Evolutionary conservation across 495 filamentous ascomycete genomes (phyloP).

Genomic region (Polyplosphaeria fusca): DNA sequence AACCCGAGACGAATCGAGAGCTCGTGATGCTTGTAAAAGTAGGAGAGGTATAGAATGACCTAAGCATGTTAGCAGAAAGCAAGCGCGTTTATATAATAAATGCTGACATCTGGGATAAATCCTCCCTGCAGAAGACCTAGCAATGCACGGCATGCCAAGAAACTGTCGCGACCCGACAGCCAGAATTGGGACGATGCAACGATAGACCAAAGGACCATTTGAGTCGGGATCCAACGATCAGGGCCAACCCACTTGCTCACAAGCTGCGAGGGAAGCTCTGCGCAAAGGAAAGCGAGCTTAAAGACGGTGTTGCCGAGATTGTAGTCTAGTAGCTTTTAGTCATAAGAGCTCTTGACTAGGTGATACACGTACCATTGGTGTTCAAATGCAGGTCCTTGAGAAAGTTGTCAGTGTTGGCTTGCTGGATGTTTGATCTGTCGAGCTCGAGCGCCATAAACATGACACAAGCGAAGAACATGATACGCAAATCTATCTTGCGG

Average conservation of each 20-base stretch:
- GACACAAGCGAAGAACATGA: conserved; percentile 28
- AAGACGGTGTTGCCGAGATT: conserved; percentile 36
- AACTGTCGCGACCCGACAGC: conserved; percentile 21
- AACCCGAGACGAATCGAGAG: conserved; percentile 62
- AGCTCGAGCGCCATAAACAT: conserved; percentile 34
- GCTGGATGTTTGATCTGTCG: conserved; percentile 31
- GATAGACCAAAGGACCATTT: conserved; percentile 31
- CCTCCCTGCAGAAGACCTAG: conserved; percentile 32
- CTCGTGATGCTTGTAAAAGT: conserved; percentile 71
- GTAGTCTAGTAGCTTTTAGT: conserved; percentile 18
- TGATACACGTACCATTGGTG: conserved; percentile 27
- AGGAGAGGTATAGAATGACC: conserved; percentile 71
- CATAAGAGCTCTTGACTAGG: not conserved
- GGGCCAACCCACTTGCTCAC: conserved; percentile 33
- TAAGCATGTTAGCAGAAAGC: not conserved
- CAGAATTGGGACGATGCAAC: conserved; percentile 26
- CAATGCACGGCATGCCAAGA: conserved; percentile 21
- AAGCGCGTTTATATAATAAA: not conserved
- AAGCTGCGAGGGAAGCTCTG: conserved; percentile 32
- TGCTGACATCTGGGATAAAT: conserved; percentile 46
- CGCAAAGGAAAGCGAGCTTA: conserved; percentile 27
- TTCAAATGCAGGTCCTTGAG: conserved; percentile 27
- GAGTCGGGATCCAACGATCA: conserved; percentile 32
- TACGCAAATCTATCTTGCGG: conserved; percentile 37
- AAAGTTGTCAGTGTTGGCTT: conserved; percentile 32